Base-by-base conservation (phyloP, 495 filamentous ascomycete genomes). In the Penicillium simplicissimum region DNA sequence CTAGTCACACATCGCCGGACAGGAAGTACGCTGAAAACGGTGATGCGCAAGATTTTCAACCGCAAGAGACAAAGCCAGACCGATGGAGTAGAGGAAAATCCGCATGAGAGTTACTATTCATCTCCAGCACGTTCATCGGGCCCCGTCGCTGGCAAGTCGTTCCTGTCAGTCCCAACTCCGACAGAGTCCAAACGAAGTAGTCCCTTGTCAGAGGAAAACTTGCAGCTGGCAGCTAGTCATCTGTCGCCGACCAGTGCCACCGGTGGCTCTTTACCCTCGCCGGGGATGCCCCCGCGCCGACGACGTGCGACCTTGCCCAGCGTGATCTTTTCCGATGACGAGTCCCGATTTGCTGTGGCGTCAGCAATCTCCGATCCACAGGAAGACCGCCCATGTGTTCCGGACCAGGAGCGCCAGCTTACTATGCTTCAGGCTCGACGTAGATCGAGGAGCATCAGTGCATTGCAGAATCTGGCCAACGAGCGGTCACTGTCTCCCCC, bases 41-140 rank as follows among this genome's bases (percentile, higher is more conserved):
- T 81, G 11, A 81, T 81, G 79, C 74, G 75, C 40, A 81, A 76
- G 64, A 76, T 81, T 25, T 81, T 81, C 66, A 79, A 71, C 21
- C 67, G 75, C 4, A 79, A 76, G 63, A 61, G 75, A 54, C 75
- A 76, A n/a, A 78, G 78, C 25, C 67, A 76, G 48, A 37, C 69
- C 17, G 75, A 76, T 57, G 67, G 63, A 13, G 23, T 73, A n/a
- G 74, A 79, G 21, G 74, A 72, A 23, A 62, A 25, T 33, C 63
- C 66, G 0, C 51, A 57, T 23, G 71, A 73, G 55, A 60, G 59
- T 3, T 58, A 59, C 33, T 69, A 60, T 6, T 45, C 47, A 0
- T 52, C 42, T 3, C 55, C 55, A 1, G 28, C 28, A 21, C 59
- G 62, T 19, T 53, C 23, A 17, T 36, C 59, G 17, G 58, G 56